Percentiles rank a stretch among this genome's conserved stretches.
Evolutionary conservation across 345 rosid species (phyloP).

Genomic region (Hibiscus tridactylites): DNA sequence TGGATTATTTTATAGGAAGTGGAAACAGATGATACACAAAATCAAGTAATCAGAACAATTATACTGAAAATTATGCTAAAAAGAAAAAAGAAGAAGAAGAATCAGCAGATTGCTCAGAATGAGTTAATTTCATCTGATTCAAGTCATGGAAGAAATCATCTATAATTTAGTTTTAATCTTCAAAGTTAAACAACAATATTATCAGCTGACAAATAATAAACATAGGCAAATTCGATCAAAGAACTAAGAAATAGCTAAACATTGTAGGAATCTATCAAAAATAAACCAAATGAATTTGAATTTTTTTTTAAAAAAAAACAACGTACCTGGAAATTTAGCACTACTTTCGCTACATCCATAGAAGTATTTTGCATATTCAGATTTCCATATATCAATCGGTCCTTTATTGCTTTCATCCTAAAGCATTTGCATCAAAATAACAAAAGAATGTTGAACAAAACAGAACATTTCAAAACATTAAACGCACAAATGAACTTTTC

Average conservation of each 20-base stretch:
- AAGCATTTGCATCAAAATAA: slow-evolving; percentile 4
- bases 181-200: neutral
- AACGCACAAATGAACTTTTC: neutral
- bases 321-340: slow-evolving; percentile 59
- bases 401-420: slow-evolving; percentile 48
- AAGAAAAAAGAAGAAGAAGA: neutral
- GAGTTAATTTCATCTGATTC: neutral
- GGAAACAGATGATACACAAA: neutral
- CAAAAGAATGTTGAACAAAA: neutral
- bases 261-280: neutral
- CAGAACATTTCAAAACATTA: neutral
- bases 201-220: neutral
- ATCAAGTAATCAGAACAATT: neutral
- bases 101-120: neutral
- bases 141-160: neutral
- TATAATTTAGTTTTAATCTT: neutral
- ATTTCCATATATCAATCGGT: slow-evolving; percentile 84
- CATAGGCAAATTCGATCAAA: neutral
- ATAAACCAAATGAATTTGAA: neutral
- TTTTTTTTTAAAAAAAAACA: neutral
- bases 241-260: neutral
- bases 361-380: slow-evolving; percentile 49
- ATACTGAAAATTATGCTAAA: neutral
- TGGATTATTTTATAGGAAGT: neutral
- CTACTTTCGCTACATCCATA: slow-evolving; percentile 83